Evolutionary conservation across 805 yeast genomes (phyloP).

Genomic region (Kregervanrija delftensis): DNA sequence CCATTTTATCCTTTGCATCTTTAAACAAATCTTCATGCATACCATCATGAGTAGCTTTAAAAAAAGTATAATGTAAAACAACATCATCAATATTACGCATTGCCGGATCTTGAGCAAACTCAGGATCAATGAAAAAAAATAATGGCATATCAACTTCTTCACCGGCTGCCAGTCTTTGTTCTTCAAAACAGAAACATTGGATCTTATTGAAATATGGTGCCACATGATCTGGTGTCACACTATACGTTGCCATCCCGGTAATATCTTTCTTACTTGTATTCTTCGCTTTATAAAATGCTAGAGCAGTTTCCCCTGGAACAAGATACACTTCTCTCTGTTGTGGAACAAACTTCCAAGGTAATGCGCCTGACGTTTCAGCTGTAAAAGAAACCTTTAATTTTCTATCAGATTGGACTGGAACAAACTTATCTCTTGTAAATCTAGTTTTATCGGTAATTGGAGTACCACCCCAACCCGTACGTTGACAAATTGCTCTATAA

Average conservation of each 20-base stretch:
- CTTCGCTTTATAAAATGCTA: slow-evolving; percentile 91
- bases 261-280: slow-evolving; percentile 82
- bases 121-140: slow-evolving; percentile 94
- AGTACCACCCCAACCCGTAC: slow-evolving; percentile 94
- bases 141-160: slow-evolving; percentile 99
- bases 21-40: slow-evolving; percentile 21
- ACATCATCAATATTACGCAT: slow-evolving; percentile 89
- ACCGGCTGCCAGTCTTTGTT: slow-evolving; percentile 86
- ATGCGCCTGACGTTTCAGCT: slow-evolving; percentile 80
- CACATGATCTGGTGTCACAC: slow-evolving; percentile 93
- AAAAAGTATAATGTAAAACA: slow-evolving; percentile 87
- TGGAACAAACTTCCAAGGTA: slow-evolving; percentile 95
- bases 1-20: slow-evolving; percentile 13
- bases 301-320: slow-evolving; percentile 95
- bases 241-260: slow-evolving; percentile 97
- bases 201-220: slow-evolving; percentile 96
- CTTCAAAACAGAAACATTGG: slow-evolving; percentile 98
- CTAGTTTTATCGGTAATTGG: slow-evolving; percentile 80
- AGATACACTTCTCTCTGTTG: slow-evolving; percentile 90
- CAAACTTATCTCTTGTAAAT: slow-evolving; percentile 79
- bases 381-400: slow-evolving; percentile 83
- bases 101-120: slow-evolving; percentile 84
- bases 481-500: slow-evolving; percentile 83
- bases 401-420: slow-evolving; percentile 81
- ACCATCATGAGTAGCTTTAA: slow-evolving; percentile 45